Evolutionary conservation across 2,329 filamentous ascomycete species (phyloP).

Genomic region (Verticillium zaregamsianum): DNA sequence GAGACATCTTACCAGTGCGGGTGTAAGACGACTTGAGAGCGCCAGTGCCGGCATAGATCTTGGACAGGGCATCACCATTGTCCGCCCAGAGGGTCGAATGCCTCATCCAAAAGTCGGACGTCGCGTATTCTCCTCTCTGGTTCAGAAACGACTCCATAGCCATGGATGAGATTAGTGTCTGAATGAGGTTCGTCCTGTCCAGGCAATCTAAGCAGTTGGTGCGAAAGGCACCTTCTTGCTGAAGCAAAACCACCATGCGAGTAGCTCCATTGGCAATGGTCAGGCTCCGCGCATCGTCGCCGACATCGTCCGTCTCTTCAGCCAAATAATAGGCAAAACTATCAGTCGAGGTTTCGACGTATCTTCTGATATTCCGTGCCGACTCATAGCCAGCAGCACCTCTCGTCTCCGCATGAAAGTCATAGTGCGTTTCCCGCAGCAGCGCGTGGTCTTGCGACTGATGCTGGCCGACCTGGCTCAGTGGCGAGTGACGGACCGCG

Average conservation of each 20-base stretch:
- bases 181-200: conserved; percentile 92
- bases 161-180: conserved; percentile 94
- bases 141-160: conserved; percentile 79
- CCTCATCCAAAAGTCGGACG: conserved; percentile 82
- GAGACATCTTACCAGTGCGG: conserved; percentile 88
- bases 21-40: conserved; percentile 96
- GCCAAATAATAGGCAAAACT: conserved; percentile 91
- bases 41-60: conserved; percentile 94
- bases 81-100: conserved; percentile 96
- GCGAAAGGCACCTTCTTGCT: conserved; percentile 93
- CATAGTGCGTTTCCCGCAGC: conserved; percentile 80
- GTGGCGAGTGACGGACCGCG: conserved; percentile 69
- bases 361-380: conserved; percentile 75
- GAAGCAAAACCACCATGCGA: conserved; percentile 66
- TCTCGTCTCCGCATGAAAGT: conserved; percentile 93
- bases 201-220: conserved; percentile 96
- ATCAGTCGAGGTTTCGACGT: conserved; percentile 75
- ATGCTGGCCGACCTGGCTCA: conserved; percentile 58
- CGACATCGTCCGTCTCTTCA: conserved; percentile 60
- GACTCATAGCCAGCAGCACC: conserved; percentile 85
- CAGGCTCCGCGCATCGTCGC: conserved; percentile 28
- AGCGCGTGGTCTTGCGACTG: conserved; percentile 66
- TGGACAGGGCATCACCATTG: conserved; percentile 89
- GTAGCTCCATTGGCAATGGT: conserved; percentile 27
- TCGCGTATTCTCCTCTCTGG: conserved; percentile 65